phyloP scores from a whole-genome alignment of 2,329 filamentous ascomycete genomes.

The Colletotrichum sansevieriae region DNA sequence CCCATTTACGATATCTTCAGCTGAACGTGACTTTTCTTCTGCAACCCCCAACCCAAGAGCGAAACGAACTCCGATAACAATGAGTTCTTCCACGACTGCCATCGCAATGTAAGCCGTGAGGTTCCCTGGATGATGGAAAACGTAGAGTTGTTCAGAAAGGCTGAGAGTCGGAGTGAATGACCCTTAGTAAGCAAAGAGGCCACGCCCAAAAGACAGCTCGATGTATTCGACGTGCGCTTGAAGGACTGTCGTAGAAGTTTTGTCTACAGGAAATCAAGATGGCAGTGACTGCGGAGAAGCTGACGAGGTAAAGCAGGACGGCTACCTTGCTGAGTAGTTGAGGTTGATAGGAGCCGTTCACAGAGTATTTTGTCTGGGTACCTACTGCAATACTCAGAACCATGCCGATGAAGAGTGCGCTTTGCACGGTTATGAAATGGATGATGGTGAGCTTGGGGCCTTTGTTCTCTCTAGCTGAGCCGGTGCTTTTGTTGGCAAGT shows the following conservation, averaged over 20 bases:
- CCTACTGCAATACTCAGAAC: background rate
- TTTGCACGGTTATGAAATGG: background rate
- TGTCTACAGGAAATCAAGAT: background rate
- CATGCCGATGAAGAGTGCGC: background rate
- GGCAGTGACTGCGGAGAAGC: background rate
- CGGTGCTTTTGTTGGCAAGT: background rate
- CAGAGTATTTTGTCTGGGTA: background rate
- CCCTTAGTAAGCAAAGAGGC: background rate
- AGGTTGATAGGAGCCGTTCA: background rate
- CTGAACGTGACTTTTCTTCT: background rate
- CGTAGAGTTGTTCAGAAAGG: background rate
- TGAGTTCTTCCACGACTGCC: background rate
- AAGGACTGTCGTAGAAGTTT: background rate
- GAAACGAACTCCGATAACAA: background rate
- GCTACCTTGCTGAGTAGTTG: background rate
- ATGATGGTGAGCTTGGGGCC: background rate
- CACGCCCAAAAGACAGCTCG: background rate
- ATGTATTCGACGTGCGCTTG: background rate
- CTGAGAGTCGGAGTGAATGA: background rate
- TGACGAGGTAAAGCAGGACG: no score
- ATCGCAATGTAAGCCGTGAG: background rate
- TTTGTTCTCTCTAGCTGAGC: background rate
- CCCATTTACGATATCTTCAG: background rate
- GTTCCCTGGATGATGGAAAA: background rate
- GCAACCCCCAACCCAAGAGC: background rate